Base-by-base conservation (phyloP, 177 flowering plant genomes). In the Telopea speciosissima region DNA sequence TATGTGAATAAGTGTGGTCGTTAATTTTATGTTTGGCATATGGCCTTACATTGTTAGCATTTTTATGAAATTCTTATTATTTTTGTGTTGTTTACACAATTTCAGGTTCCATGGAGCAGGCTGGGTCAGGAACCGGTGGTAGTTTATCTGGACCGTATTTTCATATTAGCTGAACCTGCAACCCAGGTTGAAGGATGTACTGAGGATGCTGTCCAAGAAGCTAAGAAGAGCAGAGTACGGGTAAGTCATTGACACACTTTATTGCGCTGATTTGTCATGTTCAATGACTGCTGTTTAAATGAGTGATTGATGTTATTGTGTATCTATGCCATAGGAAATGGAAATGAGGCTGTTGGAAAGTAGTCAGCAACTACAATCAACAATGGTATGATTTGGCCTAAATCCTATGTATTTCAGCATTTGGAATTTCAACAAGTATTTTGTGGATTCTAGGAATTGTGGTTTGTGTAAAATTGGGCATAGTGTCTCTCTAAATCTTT, bases 91-190 rank as follows among this genome's bases (percentile, higher is more conserved):
- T 52, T 74, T 68, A 49, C 36, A 5, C 24, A 22, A 40, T 60
- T 73, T 22, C 77, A 96, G 99, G 97, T 96, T 74, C 99, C 99
- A 33, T 96, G 99, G 99, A 96, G 99, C 84, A 90, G 96, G 86
- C 88, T 96, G 75, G 99, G 99, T 69, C 99, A 96, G 77, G 99
- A 96, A 74, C 99, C 99, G 13, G 99, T 96, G 70, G 68, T 91
- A 68, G 97, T 96, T 72, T 81, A 85, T 71, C 77, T 96, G 66
- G 99, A 96, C 82, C 87, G 92, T 10, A 96, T 96, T 64, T 96
- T 83, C 77, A 70, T 96, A 66, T 76, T 96, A 69, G 99, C 90
- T 72, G 97, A 96, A 76, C 97, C 99, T 64, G 90, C 90, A 71
- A 96, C 98, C 7, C 77, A 77, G 68, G 95, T 93, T 72, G 93